Conservation (phyloP, 23 red algal species). For the Pyropia haitanensis region DNA sequence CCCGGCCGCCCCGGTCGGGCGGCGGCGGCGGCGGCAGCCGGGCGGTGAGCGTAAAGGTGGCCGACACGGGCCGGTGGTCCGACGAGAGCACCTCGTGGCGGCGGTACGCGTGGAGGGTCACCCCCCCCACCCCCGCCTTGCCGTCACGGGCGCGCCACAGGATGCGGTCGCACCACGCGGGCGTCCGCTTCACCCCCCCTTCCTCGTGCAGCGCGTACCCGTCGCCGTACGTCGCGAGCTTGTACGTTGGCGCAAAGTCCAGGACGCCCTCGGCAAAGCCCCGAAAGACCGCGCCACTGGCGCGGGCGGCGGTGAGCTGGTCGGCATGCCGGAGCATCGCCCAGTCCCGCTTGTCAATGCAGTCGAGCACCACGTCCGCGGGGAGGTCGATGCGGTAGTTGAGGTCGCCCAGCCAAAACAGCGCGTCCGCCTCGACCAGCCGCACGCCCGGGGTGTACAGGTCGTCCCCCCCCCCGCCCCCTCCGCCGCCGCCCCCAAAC, state of each 20-base stretch:
- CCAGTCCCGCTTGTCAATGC: conserved; percentile 66
- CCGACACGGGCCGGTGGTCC: conserved; percentile 80
- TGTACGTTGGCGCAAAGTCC: conserved; percentile 93
- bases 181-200: conserved; percentile 62
- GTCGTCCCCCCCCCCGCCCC: too few species aligned
- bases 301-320: conserved; percentile 58
- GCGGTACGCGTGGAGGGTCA: conserved; percentile 16
- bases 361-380: conserved; percentile 43
- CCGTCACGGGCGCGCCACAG: conserved; percentile 37
- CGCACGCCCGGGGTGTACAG: conserved; percentile 1
- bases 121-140: not conserved
- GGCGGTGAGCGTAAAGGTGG: conserved; percentile 18
- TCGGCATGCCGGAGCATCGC: conserved; percentile 29
- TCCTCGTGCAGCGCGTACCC: conserved; percentile 41
- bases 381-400: conserved; percentile 86
- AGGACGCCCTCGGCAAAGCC: conserved; percentile 71
- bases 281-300: conserved; percentile 37
- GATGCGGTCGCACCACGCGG: conserved; percentile 88
- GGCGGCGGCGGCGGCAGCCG: too few species aligned
- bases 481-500: conserved; percentile 5
- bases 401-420: conserved; percentile 96
- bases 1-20: too few species aligned
- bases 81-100: conserved; percentile 55
- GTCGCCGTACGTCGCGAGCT: conserved; percentile 53
- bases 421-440: conserved; percentile 43